A percentile compares a stretch with the other conserved stretches of the same genome.
phyloP scores from a whole-genome alignment of 139 green algal genomes.

The Desmodesmus armatus region DNA sequence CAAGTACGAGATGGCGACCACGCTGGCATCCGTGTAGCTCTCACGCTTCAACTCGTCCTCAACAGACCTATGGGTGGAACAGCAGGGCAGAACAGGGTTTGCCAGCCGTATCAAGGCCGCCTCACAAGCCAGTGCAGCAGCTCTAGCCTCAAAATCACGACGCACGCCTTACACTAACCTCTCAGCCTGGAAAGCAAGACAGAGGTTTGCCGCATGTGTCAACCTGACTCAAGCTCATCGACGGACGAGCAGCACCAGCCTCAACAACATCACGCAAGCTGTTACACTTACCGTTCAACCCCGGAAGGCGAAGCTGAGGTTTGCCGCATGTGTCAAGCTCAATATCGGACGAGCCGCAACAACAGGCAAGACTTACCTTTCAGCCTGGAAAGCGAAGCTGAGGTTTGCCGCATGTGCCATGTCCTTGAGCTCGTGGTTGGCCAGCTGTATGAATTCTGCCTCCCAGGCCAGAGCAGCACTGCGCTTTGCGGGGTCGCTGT shows the following conservation, averaged over 20 bases:
- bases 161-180: no score
- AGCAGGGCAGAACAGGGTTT: no score
- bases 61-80: slow-evolving; percentile 78
- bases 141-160: no score
- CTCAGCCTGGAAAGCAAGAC: no score
- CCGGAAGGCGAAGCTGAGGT: slow-evolving; percentile 81
- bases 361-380: slow-evolving; percentile 75
- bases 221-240: no score
- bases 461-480: slow-evolving; percentile 85
- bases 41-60: slow-evolving; percentile 89
- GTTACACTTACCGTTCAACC: no score
- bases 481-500: slow-evolving; percentile 51
- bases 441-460: slow-evolving; percentile 77
- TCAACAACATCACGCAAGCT: no score
- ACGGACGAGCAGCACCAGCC: no score
- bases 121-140: no score
- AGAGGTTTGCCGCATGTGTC: no score
- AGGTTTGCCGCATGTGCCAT: slow-evolving; percentile 65
- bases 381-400: slow-evolving; percentile 77
- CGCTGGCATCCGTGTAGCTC: slow-evolving; percentile 69
- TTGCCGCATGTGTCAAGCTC: slow-evolving; percentile 52
- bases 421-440: slow-evolving; percentile 45
- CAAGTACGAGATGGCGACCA: slow-evolving; percentile 83
- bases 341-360: no score
- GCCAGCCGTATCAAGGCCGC: no score